These are phyloP conservation scores for Populus ilicifolia DNA, from an alignment of 345 rosid genomes.

Conservation along the genomic window DNA sequence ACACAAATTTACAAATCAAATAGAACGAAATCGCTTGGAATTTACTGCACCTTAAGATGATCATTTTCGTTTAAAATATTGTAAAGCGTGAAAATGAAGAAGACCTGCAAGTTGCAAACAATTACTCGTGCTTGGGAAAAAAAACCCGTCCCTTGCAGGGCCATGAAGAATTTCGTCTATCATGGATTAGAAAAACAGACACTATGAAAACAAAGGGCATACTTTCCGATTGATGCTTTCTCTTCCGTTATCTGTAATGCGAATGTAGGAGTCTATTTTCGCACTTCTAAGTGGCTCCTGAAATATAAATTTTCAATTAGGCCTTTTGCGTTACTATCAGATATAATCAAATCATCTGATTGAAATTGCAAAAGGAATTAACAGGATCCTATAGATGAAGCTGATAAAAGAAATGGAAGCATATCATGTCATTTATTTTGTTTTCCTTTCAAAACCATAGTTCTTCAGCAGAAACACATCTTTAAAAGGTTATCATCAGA, in stretches of 20 bases:
- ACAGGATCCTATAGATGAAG: not conserved
- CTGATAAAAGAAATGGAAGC: not conserved
- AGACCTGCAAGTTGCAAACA: slow-evolving; percentile 49
- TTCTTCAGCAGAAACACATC: not conserved
- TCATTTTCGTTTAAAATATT: slow-evolving; percentile 68
- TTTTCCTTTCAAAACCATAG: not conserved
- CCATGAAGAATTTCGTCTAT: not conserved
- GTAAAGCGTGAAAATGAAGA: slow-evolving; percentile 78
- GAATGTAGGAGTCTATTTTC: slow-evolving; percentile 61
- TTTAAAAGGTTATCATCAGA: not conserved
- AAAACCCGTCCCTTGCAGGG: not conserved
- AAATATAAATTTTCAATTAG: slow-evolving; percentile 11
- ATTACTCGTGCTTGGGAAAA: slow-evolving; percentile 2
- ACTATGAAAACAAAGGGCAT: slow-evolving; percentile 10
- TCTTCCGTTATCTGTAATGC: slow-evolving; percentile 89
- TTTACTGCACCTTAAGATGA: slow-evolving; percentile 58
- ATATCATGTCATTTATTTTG: not conserved
- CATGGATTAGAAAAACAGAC: not conserved
- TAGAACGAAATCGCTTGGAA: not conserved
- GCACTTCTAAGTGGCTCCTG: slow-evolving; percentile 81
- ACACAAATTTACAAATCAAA: not conserved
- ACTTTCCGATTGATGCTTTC: slow-evolving; percentile 83
- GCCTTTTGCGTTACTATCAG: not conserved
- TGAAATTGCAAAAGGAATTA: not conserved
- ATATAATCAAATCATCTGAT: not conserved